Evolutionary conservation across 75 land plant species (phyloP).

Genomic region (Chamaecyparis obtusa): DNA sequence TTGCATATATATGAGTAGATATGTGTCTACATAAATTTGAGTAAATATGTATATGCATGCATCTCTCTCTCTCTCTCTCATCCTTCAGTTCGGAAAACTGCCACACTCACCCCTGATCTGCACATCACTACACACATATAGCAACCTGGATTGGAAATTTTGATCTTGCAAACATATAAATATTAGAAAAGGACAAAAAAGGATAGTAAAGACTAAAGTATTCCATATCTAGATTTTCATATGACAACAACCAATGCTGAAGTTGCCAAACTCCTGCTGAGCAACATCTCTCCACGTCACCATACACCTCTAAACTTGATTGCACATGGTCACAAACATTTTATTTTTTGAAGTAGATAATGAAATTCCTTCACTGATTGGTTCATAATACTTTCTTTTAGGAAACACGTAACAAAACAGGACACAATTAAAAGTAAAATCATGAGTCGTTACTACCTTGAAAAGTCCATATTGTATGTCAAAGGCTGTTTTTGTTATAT

Average conservation of each 20-base stretch:
- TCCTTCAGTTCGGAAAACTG: not conserved
- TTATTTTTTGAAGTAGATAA: not conserved
- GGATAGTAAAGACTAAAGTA: not conserved
- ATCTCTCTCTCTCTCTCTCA: too few species aligned
- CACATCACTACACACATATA: not conserved
- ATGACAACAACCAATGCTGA: not conserved
- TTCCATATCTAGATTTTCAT: not conserved
- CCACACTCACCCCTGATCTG: not conserved
- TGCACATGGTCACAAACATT: not conserved
- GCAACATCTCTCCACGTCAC: not conserved
- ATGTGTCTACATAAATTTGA: too few species aligned
- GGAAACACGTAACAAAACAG: not conserved
- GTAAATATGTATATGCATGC: too few species aligned
- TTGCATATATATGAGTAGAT: too few species aligned
- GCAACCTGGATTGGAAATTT: not conserved
- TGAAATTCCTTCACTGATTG: not conserved
- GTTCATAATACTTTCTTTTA: not conserved
- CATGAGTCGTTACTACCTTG: slow-evolving; percentile 54
- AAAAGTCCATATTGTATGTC: slow-evolving; percentile 97
- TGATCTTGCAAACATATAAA: not conserved
- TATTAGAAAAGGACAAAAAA: not conserved
- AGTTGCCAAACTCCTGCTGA: not conserved
- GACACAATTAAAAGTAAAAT: not conserved
- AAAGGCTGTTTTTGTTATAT: slow-evolving; percentile 81
- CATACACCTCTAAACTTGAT: not conserved